A percentile compares a stretch with the other conserved stretches of the same genome.
Evolutionary conservation across 352 stramenopile species (phyloP).

Genomic region (Phytophthora cactorum): DNA sequence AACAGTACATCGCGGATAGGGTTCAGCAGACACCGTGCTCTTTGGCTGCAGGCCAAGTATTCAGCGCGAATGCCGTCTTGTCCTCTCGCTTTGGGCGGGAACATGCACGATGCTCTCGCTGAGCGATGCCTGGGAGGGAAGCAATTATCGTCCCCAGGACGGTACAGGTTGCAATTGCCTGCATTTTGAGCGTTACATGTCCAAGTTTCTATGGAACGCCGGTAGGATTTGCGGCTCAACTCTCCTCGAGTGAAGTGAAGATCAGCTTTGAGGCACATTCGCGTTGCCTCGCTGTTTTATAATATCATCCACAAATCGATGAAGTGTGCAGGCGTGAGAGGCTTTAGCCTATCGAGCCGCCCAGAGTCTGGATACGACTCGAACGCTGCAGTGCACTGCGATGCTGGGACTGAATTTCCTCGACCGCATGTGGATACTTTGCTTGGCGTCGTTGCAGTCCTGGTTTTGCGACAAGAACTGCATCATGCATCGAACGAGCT

Average conservation of each 20-base stretch:
- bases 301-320: neutral
- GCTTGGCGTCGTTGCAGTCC: slow-evolving; percentile 20
- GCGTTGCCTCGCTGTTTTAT: neutral
- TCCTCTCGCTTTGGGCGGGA: neutral
- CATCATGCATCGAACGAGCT: slow-evolving; percentile 13
- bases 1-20: slow-evolving; percentile 32
- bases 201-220: slow-evolving; percentile 8
- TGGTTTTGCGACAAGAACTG: slow-evolving; percentile 23
- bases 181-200: slow-evolving; percentile 1
- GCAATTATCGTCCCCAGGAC: neutral
- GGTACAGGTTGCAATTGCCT: neutral
- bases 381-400: neutral
- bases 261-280: neutral
- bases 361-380: too few relatives aligned
- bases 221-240: slow-evolving; percentile 1
- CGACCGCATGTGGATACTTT: slow-evolving; percentile 6
- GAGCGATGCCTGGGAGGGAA: too few relatives aligned
- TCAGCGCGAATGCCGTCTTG: slow-evolving; percentile 22
- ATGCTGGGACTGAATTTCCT: slow-evolving; percentile 2
- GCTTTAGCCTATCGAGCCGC: too few relatives aligned
- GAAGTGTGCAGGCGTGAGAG: too few relatives aligned
- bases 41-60: slow-evolving; percentile 30
- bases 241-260: slow-evolving; percentile 5
- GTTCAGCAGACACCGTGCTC: slow-evolving; percentile 22
- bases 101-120: neutral